Base-by-base conservation (phyloP, 495 filamentous ascomycete genomes). In the Xylaria curta region DNA sequence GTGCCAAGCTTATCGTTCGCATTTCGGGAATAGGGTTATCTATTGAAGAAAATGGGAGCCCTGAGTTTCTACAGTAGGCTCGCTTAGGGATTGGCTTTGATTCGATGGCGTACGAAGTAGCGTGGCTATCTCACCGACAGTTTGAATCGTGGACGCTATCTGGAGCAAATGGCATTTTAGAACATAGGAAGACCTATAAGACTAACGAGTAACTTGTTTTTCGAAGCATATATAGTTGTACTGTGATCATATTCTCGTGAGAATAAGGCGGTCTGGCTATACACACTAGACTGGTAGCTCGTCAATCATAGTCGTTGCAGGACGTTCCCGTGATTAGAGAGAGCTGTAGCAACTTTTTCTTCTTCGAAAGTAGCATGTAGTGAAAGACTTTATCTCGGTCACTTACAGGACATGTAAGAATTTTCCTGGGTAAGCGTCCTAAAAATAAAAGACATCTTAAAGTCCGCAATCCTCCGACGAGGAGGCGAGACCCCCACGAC, bases 1-100 rank as follows among this genome's bases (percentile, higher is more conserved):
- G 13, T 31, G 65, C 65, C 65, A 67, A 67, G 65, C 65, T 26
- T 56, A 49, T 67, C 47, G 65, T 67, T 67, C 65, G 13, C 31
- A 19, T 56, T 33, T 67, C 26, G 28, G 38, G 24, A 63, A 44
- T 44, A 17, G 58, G 58, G 15, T 36, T 38, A 38, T 60, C 31
- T 63, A 28, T 63, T 21, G 38, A 63, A 17, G 26, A 0, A 4
- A 26, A 63, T 26, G 21, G 8, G 31, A 13, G 17, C 21, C 10
- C 38, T 24, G 3, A 24, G 28, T 63, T 26, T 54, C 65, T 28
- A n/a, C n/a, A n/a, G n/a, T n/a, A 0, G 36, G n/a, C 44, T 56
- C 49, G 65, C 21, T 49, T 42, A 36, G 21, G 28, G 5, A 28
- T 56, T n/a, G 47, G 24, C 1, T 51, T 47, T 38, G 44, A 46